phyloP scores from a whole-genome alignment of 1,284 basidiomycete species.

The Wolfiporia cocos region DNA sequence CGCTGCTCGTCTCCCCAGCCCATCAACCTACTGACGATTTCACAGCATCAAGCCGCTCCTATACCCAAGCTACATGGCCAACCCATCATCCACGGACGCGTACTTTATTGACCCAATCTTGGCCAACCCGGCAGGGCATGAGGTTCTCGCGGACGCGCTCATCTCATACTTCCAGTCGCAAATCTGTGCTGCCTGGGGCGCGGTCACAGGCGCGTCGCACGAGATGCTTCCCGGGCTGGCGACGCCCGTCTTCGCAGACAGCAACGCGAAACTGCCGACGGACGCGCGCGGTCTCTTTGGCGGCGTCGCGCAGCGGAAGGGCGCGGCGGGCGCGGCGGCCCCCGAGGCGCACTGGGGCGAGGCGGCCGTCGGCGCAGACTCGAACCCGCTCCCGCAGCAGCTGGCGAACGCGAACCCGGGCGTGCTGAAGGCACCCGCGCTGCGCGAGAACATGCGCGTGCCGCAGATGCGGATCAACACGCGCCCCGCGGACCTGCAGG shows the following conservation, averaged over 20 bases:
- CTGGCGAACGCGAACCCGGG: no score
- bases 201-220: constrained; percentile 60
- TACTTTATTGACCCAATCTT: constrained; percentile 83
- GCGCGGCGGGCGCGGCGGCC: constrained; percentile 30
- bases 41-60: constrained; percentile 72
- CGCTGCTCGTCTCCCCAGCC: constrained; percentile 8
- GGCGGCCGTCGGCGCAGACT: constrained; percentile 10
- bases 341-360: constrained; percentile 12
- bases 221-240: constrained; percentile 47
- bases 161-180: constrained; percentile 85
- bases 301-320: constrained; percentile 65
- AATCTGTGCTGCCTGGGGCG: constrained; percentile 81
- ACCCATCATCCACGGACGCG: constrained; percentile 61
- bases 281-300: constrained; percentile 62
- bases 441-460: constrained; percentile 43
- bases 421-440: constrained; percentile 14
- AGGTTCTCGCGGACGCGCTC: constrained; percentile 80
- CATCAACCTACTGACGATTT: neutral
- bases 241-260: constrained; percentile 25
- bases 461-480: constrained; percentile 73
- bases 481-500: constrained; percentile 47
- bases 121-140: constrained; percentile 77
- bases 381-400: constrained; percentile 13
- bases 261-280: constrained; percentile 29
- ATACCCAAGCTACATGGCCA: constrained; percentile 76